phyloP scores from a whole-genome alignment of 768 basidiomycete species.

The Ephemerocybe angulata region DNA sequence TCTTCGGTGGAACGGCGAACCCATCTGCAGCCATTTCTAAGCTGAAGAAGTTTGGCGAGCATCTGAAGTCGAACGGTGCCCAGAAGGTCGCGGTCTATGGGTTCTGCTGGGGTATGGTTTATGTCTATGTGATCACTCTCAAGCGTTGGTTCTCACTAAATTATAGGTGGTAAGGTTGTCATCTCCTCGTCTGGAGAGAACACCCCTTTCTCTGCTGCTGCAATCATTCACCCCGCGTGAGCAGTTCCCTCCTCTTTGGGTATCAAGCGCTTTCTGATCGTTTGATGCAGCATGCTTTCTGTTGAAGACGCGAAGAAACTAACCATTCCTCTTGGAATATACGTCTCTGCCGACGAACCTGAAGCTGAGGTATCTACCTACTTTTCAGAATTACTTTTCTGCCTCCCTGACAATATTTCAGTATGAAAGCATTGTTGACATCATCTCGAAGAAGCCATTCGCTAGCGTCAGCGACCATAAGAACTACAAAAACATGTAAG shows the following conservation, averaged over 20 bases:
- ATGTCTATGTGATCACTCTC: neutral
- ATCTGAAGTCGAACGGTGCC: constrained; percentile 40
- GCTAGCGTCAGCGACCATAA: constrained; percentile 47
- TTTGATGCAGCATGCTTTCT: constrained; percentile 48
- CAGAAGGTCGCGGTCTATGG: constrained; percentile 48
- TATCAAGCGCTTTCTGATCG: neutral
- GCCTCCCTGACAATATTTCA: constrained; percentile 12
- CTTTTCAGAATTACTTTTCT: neutral
- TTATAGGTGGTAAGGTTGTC: constrained; percentile 50
- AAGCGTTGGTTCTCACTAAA: neutral
- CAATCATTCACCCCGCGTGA: constrained; percentile 58
- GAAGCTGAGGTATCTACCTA: constrained; percentile 42
- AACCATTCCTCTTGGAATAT: constrained; percentile 50
- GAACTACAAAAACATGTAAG: constrained; percentile 44
- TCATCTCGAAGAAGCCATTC: constrained; percentile 48
- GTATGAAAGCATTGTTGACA: constrained; percentile 49
- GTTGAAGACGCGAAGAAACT: constrained; percentile 48
- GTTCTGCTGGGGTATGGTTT: constrained; percentile 50
- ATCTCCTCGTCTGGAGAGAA: constrained; percentile 35
- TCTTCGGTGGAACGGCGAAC: constrained; percentile 54
- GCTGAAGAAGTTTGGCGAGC: constrained; percentile 37
- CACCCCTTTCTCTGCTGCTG: constrained; percentile 46
- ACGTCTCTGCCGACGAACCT: constrained; percentile 58
- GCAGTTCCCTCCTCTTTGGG: constrained; percentile 16
- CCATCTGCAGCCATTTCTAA: constrained; percentile 37